Percentiles rank a stretch among this genome's conserved stretches.
Evolutionary conservation across 2,329 filamentous ascomycete species (phyloP).

Genomic region (Sphaceloma murrayae): DNA sequence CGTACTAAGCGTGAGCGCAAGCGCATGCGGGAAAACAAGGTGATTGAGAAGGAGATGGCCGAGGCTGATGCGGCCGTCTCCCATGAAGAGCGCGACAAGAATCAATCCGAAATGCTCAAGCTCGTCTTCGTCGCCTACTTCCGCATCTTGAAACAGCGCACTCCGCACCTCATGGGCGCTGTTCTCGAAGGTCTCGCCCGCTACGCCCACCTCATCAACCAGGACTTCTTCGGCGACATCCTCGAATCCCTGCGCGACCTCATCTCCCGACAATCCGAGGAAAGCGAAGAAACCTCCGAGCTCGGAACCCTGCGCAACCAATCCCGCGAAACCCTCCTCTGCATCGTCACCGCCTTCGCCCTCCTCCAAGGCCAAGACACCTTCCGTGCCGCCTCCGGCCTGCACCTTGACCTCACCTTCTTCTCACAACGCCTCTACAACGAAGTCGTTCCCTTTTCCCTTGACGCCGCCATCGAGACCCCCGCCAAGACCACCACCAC

Average conservation of each 20-base stretch:
- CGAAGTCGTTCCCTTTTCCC: slow-evolving; percentile 65
- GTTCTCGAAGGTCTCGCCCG: slow-evolving; percentile 89
- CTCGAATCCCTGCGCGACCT: slow-evolving; percentile 91
- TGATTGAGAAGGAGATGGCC: slow-evolving; percentile 83
- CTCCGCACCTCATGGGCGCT: slow-evolving; percentile 84
- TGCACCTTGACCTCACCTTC: slow-evolving; percentile 87
- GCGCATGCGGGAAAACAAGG: slow-evolving; percentile 71
- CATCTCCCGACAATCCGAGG: slow-evolving; percentile 55
- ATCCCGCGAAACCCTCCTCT: slow-evolving; percentile 79
- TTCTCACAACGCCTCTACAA: slow-evolving; percentile 93
- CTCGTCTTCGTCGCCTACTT: slow-evolving; percentile 94
- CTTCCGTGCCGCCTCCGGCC: slow-evolving; percentile 66
- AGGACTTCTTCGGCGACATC: slow-evolving; percentile 96
- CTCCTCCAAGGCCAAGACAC: slow-evolving; percentile 89
- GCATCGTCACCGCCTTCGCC: slow-evolving; percentile 93
- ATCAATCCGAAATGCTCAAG: slow-evolving; percentile 93
- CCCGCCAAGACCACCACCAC: slow-evolving; percentile 37
- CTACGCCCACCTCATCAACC: slow-evolving; percentile 94
- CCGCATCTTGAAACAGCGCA: slow-evolving; percentile 75
- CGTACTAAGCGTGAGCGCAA: slow-evolving; percentile 84
- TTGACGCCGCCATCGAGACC: slow-evolving; percentile 79
- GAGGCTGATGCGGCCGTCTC: slow-evolving; percentile 83
- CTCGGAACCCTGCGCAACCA: slow-evolving; percentile 52
- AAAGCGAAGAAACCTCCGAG: slow-evolving; percentile 42
- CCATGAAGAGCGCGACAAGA: slow-evolving; percentile 84